phyloP scores from a whole-genome alignment of 805 yeast genomes.

The Metschnikowia borealis region DNA sequence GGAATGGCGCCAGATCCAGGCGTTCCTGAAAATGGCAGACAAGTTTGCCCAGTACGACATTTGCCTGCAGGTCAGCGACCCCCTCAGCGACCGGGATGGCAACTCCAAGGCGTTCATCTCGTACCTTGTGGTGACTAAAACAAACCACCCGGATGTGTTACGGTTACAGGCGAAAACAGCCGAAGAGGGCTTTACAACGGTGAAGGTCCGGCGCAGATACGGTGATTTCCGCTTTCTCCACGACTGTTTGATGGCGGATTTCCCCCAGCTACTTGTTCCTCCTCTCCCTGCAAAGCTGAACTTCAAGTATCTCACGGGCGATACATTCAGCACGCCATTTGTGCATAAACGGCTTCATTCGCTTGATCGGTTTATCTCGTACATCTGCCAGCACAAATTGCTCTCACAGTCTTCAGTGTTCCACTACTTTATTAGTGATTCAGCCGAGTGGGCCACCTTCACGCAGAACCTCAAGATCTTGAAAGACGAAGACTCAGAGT shows the following conservation, averaged over 20 bases:
- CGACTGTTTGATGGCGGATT: slow-evolving; percentile 70
- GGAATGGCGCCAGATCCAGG: background rate
- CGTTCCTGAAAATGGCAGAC: slow-evolving; percentile 12
- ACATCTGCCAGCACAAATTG: slow-evolving; percentile 71
- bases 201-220: slow-evolving; percentile 70
- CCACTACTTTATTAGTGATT: slow-evolving; percentile 63
- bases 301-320: slow-evolving; percentile 90
- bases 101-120: slow-evolving; percentile 75
- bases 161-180: slow-evolving; percentile 20
- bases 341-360: slow-evolving; percentile 80
- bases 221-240: slow-evolving; percentile 81
- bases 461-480: slow-evolving; percentile 49
- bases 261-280: slow-evolving; percentile 82
- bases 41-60: slow-evolving; percentile 15
- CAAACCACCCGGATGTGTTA: slow-evolving; percentile 57
- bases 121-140: slow-evolving; percentile 59
- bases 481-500: slow-evolving; percentile 16
- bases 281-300: slow-evolving; percentile 93
- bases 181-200: slow-evolving; percentile 22
- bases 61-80: slow-evolving; percentile 46
- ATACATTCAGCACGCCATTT: slow-evolving; percentile 80
- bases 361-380: slow-evolving; percentile 66
- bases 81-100: slow-evolving; percentile 63
- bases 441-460: slow-evolving; percentile 70
- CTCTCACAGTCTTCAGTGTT: slow-evolving; percentile 67